phyloP scores from a whole-genome alignment of 495 filamentous ascomycete genomes.

The Hypoxylon rickii region DNA sequence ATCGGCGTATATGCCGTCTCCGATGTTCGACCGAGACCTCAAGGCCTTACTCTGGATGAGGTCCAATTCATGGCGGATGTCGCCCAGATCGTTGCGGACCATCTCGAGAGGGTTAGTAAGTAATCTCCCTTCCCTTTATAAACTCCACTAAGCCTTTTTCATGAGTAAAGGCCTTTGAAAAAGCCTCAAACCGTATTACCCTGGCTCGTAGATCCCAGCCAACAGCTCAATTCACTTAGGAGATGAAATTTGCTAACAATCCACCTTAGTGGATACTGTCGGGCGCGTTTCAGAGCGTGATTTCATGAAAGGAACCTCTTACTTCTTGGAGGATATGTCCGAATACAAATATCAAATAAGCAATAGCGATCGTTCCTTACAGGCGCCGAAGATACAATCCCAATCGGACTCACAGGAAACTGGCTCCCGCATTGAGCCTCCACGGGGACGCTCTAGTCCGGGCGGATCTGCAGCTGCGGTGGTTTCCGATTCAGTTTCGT shows the following conservation, averaged over 20 bases:
- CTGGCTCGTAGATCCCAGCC: too few species aligned
- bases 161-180: too few species aligned
- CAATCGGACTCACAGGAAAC: slow-evolving; percentile 9
- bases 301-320: slow-evolving; percentile 34
- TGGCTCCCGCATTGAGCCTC: slow-evolving; percentile 12
- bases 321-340: slow-evolving; percentile 33
- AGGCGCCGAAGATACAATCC: not conserved
- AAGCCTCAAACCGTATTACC: too few species aligned
- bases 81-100: slow-evolving; percentile 63
- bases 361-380: slow-evolving; percentile 19
- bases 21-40: slow-evolving; percentile 57
- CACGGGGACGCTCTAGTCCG: slow-evolving; percentile 7
- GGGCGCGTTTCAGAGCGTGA: slow-evolving; percentile 31
- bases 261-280: slow-evolving; percentile 22
- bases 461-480: not conserved
- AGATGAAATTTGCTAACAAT: slow-evolving; percentile 7
- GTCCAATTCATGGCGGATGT: slow-evolving; percentile 53
- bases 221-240: not conserved
- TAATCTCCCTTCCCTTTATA: too few species aligned
- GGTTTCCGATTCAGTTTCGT: not conserved
- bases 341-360: slow-evolving; percentile 32
- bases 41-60: slow-evolving; percentile 44
- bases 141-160: too few species aligned
- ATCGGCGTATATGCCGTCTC: slow-evolving; percentile 73
- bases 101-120: slow-evolving; percentile 55